Base-by-base conservation (phyloP, 768 basidiomycete genomes). In the Tremella mesenterica region DNA sequence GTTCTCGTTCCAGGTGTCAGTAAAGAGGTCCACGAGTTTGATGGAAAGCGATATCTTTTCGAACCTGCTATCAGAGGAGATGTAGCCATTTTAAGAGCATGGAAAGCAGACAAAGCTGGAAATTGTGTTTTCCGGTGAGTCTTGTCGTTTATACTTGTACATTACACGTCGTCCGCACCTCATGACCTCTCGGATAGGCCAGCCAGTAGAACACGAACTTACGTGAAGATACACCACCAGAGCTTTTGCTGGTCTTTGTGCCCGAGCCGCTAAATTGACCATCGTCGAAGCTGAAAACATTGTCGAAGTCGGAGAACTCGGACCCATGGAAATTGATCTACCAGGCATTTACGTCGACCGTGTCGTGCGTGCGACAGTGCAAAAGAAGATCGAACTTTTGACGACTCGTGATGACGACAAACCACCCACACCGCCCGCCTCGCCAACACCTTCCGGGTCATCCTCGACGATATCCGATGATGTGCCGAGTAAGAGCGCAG, bases 241-340 rank as follows among this genome's bases (percentile, higher is more conserved):
- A 45, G 58, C 63, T 33, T 70, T 70, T 52, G 64, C 56, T 43
- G 60, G 59, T 1, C 43, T 66, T 12, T 55, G 62, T 31, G 69
- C 69, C 18, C 49, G 63, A 30, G 63, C 66, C 14, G 57, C 69
- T 52, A 65, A 64, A 45, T 33, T 67, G 20, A 56, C 69, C 20
- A 70, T 70, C 34, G 69, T 70, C 38, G 69, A 70, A 63, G 69
- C 69, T 16, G 69, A 70, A 49, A 63, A 70, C 52, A 67, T 70
- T 41, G 69, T 70, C 34, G 66, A 67, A 33, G 59, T 70, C 30
- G 69, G 69, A 10, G 63, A 67, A 26, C 61, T 70, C 56, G 31
- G 21, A 7, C 61, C 69, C 8, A 64, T 63, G 63, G 65, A 67
- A 31, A 54, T 70, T 21, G 64, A 70, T 28, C 59, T 70, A 21